Base-by-base conservation (phyloP, 2,329 filamentous ascomycete species). In the Calonectria pteridis region DNA sequence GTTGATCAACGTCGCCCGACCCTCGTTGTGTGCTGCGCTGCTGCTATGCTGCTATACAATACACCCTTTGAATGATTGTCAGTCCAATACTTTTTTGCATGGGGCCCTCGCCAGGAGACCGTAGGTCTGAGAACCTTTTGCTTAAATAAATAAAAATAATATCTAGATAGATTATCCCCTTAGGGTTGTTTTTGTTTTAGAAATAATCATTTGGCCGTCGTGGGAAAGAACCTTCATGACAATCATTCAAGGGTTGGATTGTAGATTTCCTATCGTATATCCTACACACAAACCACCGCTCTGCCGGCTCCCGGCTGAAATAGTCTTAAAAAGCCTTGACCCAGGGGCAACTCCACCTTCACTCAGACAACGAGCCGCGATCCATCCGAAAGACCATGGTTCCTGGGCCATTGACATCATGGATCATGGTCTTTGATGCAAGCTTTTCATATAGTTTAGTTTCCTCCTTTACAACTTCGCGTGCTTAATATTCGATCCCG, bases 401-500 rank as follows among this genome's bases (percentile, higher is more conserved):
- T 40, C 67, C 58, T 55, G 46, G 58, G 55, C 26, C 31, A 58
- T 63, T 35, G 26, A 28, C 16, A 62, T 43, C 55, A 69, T 62
- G 67, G 31, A 67, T 72, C 58, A 69, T 59, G 65, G 43, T 23
- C 29, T 33, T 28, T n/a, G 29, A 28, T 46, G 46, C 50, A 51
- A 51, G 40, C 46, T 62, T 62, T 43, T 40, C 11, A 29, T 16
- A 29, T 18, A 29, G 28, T 26, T 23, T 58, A 29, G 28, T 26
- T 23, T 58, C 51, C 68, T n/a, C 55, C 20, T 67, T 81, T 85
- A 90, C 78, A 90, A 78, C 83, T 87, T 89, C 46, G 87, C 72
- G 79, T 84, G 84, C 77, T 82, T 83, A 76, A 92, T 91, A 76
- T 85, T 88, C 31, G 87, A 82, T 33, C 90, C 90, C 20, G 89